Conservation (phyloP, 441 rosid genomes). For the Euphorbia schlechtendalii region DNA sequence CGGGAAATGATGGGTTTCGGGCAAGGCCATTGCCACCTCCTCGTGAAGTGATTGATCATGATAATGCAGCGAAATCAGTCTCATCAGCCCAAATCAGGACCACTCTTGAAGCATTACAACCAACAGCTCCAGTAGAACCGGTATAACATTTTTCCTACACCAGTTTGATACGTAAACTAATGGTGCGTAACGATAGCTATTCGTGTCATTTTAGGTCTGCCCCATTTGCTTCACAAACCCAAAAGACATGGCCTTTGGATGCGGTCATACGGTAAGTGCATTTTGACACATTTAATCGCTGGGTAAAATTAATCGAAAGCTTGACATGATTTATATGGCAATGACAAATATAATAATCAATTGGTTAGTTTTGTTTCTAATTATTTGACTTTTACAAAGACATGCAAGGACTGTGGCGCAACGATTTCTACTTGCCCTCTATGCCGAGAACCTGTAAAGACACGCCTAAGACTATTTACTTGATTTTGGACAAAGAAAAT, state of each 20-base stretch:
- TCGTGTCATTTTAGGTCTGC: constrained; percentile 53
- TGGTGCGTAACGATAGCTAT: neutral
- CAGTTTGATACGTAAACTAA: too few relatives aligned
- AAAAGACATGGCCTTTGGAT: constrained; percentile 92
- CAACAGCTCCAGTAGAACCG: constrained; percentile 24
- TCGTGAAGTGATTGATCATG: constrained; percentile 51
- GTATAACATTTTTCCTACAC: constrained; percentile 23
- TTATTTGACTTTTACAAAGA: constrained; percentile 23
- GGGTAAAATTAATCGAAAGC: too few relatives aligned
- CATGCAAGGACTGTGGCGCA: constrained; percentile 82
- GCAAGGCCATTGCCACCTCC: constrained; percentile 70
- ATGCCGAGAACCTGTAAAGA: constrained; percentile 64
- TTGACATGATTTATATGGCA: too few relatives aligned
- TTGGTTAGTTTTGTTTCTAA: neutral
- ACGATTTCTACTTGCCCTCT: constrained; percentile 54
- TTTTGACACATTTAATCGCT: constrained; percentile 1
- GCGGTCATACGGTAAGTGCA: constrained; percentile 72
- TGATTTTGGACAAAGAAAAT: neutral
- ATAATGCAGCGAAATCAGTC: constrained; percentile 39
- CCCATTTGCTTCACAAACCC: constrained; percentile 89
- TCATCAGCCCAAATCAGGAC: constrained; percentile 26
- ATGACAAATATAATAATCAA: neutral
- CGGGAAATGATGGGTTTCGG: constrained; percentile 24
- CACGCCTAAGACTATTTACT: constrained; percentile 57
- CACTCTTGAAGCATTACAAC: constrained; percentile 26